phyloP scores from a whole-genome alignment of 2,329 filamentous ascomycete species.

The Phaeosphaeriaceae sp. region DNA sequence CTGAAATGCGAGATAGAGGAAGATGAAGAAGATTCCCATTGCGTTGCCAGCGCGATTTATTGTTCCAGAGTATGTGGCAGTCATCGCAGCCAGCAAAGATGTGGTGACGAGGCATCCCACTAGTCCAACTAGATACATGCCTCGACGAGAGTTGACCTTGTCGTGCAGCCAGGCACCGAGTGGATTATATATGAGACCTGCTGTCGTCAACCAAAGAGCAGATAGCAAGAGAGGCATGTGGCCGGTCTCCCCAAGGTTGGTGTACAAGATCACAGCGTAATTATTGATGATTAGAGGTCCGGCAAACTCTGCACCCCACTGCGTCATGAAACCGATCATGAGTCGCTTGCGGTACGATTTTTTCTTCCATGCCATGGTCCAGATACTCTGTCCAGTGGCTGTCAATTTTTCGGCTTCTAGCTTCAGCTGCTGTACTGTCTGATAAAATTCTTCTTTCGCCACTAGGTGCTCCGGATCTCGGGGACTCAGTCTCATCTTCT shows the following conservation, averaged over 20 bases:
- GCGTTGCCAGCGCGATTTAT: constrained; percentile 50
- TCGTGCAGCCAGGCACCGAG: constrained; percentile 17
- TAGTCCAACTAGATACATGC: constrained; percentile 44
- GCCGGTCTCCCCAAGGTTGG: constrained; percentile 49
- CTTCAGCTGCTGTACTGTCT: constrained; percentile 53
- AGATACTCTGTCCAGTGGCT: constrained; percentile 12
- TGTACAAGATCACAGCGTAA: constrained; percentile 43
- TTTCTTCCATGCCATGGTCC: constrained; percentile 19
- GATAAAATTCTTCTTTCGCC: constrained; percentile 57
- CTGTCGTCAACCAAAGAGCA: constrained; percentile 54
- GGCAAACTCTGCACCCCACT: constrained; percentile 61
- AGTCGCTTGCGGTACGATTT: constrained; percentile 54
- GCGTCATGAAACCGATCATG: constrained; percentile 58
- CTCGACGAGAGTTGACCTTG: constrained; percentile 20
- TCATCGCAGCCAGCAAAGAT: constrained; percentile 39
- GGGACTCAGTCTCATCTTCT: constrained; percentile 47
- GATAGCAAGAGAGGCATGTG: constrained; percentile 52
- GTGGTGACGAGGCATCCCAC: constrained; percentile 20
- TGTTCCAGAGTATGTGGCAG: constrained; percentile 48
- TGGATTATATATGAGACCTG: constrained; percentile 44
- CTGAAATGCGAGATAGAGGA: constrained; percentile 57
- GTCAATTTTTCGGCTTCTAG: constrained; percentile 19
- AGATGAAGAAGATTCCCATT: constrained; percentile 52
- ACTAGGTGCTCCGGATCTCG: constrained; percentile 52
- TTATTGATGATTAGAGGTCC: constrained; percentile 60